These are phyloP conservation scores for Pseudevernia furfuracea DNA, from an alignment of 495 filamentous ascomycete species.

Conservation along the genomic window DNA sequence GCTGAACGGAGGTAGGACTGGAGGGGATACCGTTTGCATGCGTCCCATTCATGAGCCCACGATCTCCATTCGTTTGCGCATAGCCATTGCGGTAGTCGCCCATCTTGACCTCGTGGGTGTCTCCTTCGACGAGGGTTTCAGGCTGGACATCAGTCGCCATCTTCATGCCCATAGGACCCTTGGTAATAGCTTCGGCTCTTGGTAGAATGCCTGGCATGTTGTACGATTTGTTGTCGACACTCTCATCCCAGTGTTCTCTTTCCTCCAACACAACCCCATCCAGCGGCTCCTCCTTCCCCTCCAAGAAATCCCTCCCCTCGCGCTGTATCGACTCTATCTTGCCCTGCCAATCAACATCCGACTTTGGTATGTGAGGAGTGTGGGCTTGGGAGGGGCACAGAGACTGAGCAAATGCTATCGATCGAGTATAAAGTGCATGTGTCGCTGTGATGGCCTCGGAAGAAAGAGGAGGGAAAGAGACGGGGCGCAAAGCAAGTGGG, in stretches of 20 bases:
- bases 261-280: constrained; percentile 14
- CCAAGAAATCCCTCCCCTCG: constrained; percentile 16
- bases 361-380: background rate
- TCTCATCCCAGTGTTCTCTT: background rate
- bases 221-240: constrained; percentile 7
- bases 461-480: background rate
- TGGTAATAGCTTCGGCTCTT: constrained; percentile 7
- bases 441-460: constrained; percentile 3
- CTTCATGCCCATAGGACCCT: constrained; percentile 1
- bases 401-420: constrained; percentile 9
- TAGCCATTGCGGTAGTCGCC: constrained; percentile 13
- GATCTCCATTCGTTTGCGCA: constrained; percentile 18
- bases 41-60: constrained; percentile 9
- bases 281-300: constrained; percentile 18
- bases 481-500: background rate
- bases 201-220: constrained; percentile 24
- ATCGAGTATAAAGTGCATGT: background rate
- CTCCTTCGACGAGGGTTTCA: background rate
- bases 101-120: constrained; percentile 12
- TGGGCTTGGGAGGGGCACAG: background rate
- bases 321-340: constrained; percentile 25
- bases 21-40: constrained; percentile 19
- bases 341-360: constrained; percentile 21
- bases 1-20: background rate
- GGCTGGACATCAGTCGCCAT: background rate